Percentiles rank a stretch among this genome's conserved stretches.
phyloP scores from a whole-genome alignment of 2,329 filamentous ascomycete species.

The Westerdykella aurantiaca region DNA sequence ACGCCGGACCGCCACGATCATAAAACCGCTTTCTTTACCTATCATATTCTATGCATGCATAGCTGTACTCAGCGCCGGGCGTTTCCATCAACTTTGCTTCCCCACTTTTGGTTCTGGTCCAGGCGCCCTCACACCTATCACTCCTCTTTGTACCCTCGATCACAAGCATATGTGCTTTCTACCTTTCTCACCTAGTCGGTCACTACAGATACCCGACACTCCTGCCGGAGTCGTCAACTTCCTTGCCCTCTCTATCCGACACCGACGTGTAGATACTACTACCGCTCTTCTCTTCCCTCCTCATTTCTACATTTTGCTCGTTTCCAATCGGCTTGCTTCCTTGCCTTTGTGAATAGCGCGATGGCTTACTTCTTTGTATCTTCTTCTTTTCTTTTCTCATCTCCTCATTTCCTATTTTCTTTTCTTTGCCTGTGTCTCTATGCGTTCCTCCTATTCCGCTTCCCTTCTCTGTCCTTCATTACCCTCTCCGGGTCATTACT shows the following conservation, averaged over 20 bases:
- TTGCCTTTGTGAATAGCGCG: neutral
- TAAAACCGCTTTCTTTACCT: conserved; percentile 10
- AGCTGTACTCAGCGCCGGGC: conserved; percentile 12
- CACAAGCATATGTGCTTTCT: neutral
- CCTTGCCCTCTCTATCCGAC: neutral
- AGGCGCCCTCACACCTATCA: neutral
- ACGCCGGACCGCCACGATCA: neutral
- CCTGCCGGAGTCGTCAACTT: neutral
- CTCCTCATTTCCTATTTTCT: neutral
- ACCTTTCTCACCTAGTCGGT: conserved; percentile 14
- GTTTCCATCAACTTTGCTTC: conserved; percentile 3
- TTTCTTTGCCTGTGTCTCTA: neutral
- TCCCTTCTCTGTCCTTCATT: neutral
- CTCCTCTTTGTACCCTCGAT: neutral
- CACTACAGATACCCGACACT: conserved; percentile 35
- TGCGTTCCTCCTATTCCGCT: neutral
- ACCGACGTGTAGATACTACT: neutral
- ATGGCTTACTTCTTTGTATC: neutral
- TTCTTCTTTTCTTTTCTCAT: neutral
- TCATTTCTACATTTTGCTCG: neutral
- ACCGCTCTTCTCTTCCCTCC: neutral
- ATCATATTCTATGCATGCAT: conserved; percentile 13
- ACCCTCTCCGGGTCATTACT: too few species aligned
- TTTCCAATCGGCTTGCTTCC: neutral
- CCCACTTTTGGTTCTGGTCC: neutral